These are phyloP conservation scores for Nicotiana tabacum DNA, from an alignment of 257 asterid species.

Conservation along the genomic window DNA sequence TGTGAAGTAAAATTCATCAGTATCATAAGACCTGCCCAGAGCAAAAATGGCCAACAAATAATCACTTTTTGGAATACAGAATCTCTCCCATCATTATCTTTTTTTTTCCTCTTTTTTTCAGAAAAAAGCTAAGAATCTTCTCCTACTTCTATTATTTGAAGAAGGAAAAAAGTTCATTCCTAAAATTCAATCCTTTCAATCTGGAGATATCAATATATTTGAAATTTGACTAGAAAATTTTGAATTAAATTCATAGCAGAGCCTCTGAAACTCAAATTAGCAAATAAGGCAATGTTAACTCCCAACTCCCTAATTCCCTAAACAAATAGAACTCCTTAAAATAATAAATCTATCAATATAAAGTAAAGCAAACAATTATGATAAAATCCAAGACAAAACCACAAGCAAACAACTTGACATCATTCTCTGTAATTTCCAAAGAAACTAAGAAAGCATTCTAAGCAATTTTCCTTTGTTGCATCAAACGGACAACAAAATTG, in stretches of 20 bases:
- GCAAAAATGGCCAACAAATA: background rate
- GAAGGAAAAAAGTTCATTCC: background rate
- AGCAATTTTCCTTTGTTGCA: too few species aligned
- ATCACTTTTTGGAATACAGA: background rate
- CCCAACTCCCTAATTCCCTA: background rate
- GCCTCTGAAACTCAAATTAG: background rate
- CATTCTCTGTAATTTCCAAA: too few species aligned
- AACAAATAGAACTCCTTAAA: background rate
- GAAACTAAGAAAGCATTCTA: too few species aligned
- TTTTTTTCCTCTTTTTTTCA: too few species aligned
- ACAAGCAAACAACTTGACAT: too few species aligned
- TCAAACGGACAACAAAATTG: too few species aligned
- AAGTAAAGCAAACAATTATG: background rate
- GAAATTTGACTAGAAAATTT: too few species aligned
- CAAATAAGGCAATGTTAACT: background rate
- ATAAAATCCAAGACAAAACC: too few species aligned
- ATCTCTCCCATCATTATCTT: too few species aligned
- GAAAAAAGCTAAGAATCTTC: background rate
- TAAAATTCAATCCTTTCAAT: background rate
- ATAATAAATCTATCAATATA: slow-evolving; percentile 14
- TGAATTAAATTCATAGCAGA: background rate
- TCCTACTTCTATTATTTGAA: background rate
- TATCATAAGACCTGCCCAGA: background rate
- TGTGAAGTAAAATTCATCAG: slow-evolving; percentile 1
- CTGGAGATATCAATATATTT: background rate